Conservation (phyloP, 2,329 filamentous ascomycete species). For the Talaromyces pinophilus region DNA sequence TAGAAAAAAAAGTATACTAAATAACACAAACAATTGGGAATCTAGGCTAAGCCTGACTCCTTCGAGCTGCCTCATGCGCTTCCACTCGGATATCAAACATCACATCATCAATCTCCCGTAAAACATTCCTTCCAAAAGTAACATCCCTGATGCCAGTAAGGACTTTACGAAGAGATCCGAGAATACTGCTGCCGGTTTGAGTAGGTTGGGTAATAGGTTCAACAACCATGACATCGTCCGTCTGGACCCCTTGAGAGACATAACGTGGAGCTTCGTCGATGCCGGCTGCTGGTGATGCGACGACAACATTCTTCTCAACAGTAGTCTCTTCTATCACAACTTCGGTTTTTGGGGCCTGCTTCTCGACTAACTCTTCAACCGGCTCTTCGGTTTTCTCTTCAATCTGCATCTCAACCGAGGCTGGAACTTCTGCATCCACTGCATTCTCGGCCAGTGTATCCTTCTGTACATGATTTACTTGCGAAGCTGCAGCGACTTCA, state of each 20-base stretch:
- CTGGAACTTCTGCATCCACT: not conserved
- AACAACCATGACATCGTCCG: conserved; percentile 17
- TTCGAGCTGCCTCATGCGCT: conserved; percentile 68
- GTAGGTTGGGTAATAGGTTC: conserved; percentile 19
- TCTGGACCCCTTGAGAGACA: conserved; percentile 25
- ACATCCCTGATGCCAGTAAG: conserved; percentile 62
- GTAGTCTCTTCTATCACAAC: not conserved
- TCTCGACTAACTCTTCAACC: not conserved
- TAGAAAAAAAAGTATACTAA: not conserved
- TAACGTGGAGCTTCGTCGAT: not conserved
- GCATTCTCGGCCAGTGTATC: not conserved
- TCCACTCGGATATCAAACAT: conserved; percentile 76
- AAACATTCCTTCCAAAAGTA: conserved; percentile 63
- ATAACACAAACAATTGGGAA: not conserved
- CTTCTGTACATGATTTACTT: not conserved
- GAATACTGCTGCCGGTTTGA: conserved; percentile 42
- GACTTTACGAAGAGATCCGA: conserved; percentile 56
- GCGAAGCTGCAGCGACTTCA: not conserved
- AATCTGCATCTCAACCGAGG: not conserved
- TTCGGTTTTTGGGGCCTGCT: not conserved
- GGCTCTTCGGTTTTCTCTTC: not conserved
- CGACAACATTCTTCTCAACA: not conserved
- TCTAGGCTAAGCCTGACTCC: conserved; percentile 34
- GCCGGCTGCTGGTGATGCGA: not conserved
- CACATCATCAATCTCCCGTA: conserved; percentile 72